Evolutionary conservation across 176 grass and related monocot genomes (phyloP).

Genomic region (Rhipidocladum racemiflorum): DNA sequence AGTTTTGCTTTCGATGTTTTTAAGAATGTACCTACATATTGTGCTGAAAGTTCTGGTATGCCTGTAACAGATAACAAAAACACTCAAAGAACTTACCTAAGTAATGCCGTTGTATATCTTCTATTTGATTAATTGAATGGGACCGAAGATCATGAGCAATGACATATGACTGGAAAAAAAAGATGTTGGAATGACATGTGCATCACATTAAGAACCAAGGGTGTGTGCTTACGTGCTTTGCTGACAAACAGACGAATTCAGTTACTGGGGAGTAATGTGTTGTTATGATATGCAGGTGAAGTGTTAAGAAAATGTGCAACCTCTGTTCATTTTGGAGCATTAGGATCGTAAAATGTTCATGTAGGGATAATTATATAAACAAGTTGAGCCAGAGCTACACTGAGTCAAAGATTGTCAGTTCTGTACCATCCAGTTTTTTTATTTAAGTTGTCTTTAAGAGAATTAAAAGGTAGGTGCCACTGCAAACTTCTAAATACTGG

Average conservation of each 20-base stretch:
- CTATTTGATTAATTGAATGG: not conserved
- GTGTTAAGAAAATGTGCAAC: not conserved
- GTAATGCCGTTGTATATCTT: not conserved
- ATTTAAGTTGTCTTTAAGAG: not conserved
- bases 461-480: not conserved
- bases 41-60: not conserved
- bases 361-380: not conserved
- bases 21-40: not conserved
- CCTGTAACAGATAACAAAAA: not conserved
- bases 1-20: not conserved
- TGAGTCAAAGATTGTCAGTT: not conserved
- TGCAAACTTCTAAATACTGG: not conserved
- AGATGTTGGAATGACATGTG: not conserved
- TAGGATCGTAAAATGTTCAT: not conserved
- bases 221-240: not conserved
- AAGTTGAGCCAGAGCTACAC: not conserved
- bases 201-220: not conserved
- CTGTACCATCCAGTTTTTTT: not conserved
- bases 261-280: not conserved
- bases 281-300: not conserved
- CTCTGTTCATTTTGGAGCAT: not conserved
- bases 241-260: not conserved
- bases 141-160: not conserved
- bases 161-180: not conserved
- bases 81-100: not conserved